Conservation (phyloP, 176 grass and related monocot genomes). For the Themeda triandra region DNA sequence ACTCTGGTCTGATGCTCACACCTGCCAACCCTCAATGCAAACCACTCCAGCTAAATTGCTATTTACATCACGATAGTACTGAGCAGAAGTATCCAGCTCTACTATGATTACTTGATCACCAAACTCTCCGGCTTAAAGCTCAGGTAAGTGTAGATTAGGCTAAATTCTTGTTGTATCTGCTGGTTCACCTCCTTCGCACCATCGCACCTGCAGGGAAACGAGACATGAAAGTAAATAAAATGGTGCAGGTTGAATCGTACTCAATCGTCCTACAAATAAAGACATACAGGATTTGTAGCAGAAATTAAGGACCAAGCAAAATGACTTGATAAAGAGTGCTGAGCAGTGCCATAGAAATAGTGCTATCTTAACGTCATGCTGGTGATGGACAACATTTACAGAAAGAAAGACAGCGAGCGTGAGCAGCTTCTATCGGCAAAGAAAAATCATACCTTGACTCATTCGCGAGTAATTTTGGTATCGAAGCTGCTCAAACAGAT, state of each 20-base stretch:
- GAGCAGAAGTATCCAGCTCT: neutral
- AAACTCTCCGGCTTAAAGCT: neutral
- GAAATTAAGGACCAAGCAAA: too few relatives aligned
- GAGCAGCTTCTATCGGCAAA: too few relatives aligned
- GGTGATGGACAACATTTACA: too few relatives aligned
- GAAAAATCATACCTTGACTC: too few relatives aligned
- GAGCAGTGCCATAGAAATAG: too few relatives aligned
- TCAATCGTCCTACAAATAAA: too few relatives aligned
- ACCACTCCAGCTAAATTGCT: conserved; percentile 17
- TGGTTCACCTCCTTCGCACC: neutral
- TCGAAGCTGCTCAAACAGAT: conserved; percentile 33
- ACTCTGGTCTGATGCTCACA: neutral
- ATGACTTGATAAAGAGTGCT: too few relatives aligned
- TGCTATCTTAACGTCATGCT: too few relatives aligned
- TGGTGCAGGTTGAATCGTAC: neutral
- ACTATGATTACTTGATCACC: neutral
- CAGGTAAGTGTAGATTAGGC: neutral
- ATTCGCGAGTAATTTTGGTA: too few relatives aligned
- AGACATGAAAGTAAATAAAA: neutral
- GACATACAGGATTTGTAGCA: too few relatives aligned
- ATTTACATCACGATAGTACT: conserved; percentile 22
- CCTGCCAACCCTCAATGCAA: neutral
- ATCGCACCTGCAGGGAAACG: conserved; percentile 21
- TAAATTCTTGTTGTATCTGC: neutral
- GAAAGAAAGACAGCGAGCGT: too few relatives aligned